phyloP scores from a whole-genome alignment of 2,329 filamentous ascomycete species.

The Xylariaceae sp. region DNA sequence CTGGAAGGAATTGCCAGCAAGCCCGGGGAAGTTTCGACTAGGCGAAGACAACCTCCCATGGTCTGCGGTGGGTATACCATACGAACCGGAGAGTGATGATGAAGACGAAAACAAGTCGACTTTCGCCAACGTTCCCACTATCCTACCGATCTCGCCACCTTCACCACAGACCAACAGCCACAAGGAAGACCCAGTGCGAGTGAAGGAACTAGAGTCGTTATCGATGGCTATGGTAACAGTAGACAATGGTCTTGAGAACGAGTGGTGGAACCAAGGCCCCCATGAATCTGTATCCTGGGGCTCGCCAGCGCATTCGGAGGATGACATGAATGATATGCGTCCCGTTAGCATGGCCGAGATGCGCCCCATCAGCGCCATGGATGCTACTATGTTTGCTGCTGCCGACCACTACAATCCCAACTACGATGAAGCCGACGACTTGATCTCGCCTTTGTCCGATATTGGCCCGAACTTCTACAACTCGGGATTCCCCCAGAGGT shows the following conservation, averaged over 20 bases:
- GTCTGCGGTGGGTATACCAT: conserved; percentile 37
- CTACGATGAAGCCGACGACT: conserved; percentile 14
- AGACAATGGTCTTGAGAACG: conserved; percentile 53
- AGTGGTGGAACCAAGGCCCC: conserved; percentile 51
- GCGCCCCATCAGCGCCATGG: conserved; percentile 12
- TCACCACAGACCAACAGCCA: conserved; percentile 20
- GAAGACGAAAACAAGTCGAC: conserved; percentile 23
- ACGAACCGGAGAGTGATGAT: conserved; percentile 27
- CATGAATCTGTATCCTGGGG: conserved; percentile 28
- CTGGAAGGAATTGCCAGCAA: conserved; percentile 42
- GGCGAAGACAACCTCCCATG: conserved; percentile 47
- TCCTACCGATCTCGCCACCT: conserved; percentile 17
- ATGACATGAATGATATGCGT: conserved; percentile 13
- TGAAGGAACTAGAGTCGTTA: conserved; percentile 42
- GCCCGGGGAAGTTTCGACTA: conserved; percentile 38
- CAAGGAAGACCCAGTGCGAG: conserved; percentile 34
- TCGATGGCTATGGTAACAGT: conserved; percentile 52
- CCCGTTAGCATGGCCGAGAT: conserved; percentile 17
- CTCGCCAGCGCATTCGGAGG: conserved; percentile 21
- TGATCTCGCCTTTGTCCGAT: conserved; percentile 38
- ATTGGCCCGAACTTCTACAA: conserved; percentile 24
- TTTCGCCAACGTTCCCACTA: conserved; percentile 24
- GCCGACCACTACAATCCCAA: conserved; percentile 22
- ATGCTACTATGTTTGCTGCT: conserved; percentile 26
- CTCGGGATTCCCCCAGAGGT: conserved; percentile 29